phyloP scores from a whole-genome alignment of 2,329 filamentous ascomycete genomes.

The Colletotrichum lentis region DNA sequence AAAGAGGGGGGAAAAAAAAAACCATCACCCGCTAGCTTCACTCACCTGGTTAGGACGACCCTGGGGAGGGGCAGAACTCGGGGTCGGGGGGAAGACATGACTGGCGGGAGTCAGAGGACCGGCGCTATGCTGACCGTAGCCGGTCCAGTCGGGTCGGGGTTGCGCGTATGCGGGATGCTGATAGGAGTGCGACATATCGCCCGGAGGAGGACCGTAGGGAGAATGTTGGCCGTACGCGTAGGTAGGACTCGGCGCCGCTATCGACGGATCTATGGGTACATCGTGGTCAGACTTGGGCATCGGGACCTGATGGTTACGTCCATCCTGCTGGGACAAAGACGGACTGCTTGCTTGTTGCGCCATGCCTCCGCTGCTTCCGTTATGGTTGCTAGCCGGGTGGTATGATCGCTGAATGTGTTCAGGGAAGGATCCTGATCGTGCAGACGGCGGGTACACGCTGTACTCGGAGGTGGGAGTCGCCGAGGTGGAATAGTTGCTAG shows the following conservation, averaged over 20 bases:
- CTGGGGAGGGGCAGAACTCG: constrained; percentile 63
- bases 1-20: background rate
- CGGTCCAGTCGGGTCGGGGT: constrained; percentile 77
- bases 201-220: constrained; percentile 81
- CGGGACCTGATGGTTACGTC: constrained; percentile 76
- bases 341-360: constrained; percentile 97
- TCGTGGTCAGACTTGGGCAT: constrained; percentile 92
- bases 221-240: constrained; percentile 87
- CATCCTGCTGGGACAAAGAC: constrained; percentile 89
- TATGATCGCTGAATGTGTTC: constrained; percentile 88
- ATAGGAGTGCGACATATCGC: constrained; percentile 87
- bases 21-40: constrained; percentile 34
- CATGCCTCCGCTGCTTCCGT: constrained; percentile 86
- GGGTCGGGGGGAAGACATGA: constrained; percentile 64
- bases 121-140: constrained; percentile 65
- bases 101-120: constrained; percentile 61
- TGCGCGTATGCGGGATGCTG: constrained; percentile 71
- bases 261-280: constrained; percentile 99
- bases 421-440: constrained; percentile 84
- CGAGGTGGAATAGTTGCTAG: constrained; percentile 74
- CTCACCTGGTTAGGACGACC: constrained; percentile 69
- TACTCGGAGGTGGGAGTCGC: constrained; percentile 91
- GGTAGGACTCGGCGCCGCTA: constrained; percentile 90
- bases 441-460: constrained; percentile 76
- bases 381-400: constrained; percentile 77